These are phyloP conservation scores for Dactylellina leptospora DNA, from an alignment of 2,329 filamentous ascomycete species.

Conservation along the genomic window DNA sequence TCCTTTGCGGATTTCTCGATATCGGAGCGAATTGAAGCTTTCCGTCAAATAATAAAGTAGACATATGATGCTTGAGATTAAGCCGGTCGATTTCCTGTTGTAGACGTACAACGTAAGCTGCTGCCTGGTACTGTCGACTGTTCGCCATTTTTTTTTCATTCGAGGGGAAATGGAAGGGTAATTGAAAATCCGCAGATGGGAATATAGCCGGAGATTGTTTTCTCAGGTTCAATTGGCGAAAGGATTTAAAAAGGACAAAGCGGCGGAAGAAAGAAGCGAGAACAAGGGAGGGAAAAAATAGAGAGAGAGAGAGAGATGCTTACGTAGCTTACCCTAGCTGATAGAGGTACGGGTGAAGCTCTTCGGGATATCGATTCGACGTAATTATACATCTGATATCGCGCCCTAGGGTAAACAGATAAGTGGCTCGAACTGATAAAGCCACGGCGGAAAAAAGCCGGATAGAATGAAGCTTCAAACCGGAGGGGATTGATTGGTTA, in stretches of 20 bases:
- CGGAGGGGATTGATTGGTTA: constrained; percentile 4
- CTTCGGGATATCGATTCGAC: constrained; percentile 47
- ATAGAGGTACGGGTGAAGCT: constrained; percentile 42
- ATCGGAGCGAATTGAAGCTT: constrained; percentile 52
- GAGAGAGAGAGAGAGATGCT: constrained; percentile 32
- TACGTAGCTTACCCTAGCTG: constrained; percentile 47
- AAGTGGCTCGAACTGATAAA: constrained; percentile 13
- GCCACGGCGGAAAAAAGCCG: constrained; percentile 34
- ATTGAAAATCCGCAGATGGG: constrained; percentile 16
- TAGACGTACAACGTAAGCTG: constrained; percentile 45
- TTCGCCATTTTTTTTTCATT: constrained; percentile 19
- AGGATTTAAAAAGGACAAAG: constrained; percentile 11
- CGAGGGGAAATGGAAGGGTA: neutral
- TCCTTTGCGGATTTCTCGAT: constrained; percentile 58
- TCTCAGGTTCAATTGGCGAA: constrained; percentile 38
- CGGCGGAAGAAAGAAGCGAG: constrained; percentile 6
- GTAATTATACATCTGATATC: constrained; percentile 50
- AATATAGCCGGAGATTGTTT: constrained; percentile 47
- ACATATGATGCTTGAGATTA: constrained; percentile 50
- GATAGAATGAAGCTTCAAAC: constrained; percentile 11
- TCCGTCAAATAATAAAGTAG: constrained; percentile 49
- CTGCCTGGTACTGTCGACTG: constrained; percentile 29
- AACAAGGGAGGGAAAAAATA: neutral
- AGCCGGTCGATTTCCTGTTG: constrained; percentile 52
- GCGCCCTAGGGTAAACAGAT: constrained; percentile 37